Conservation (phyloP, 805 yeast genomes). For the Yarrowia deformans region DNA sequence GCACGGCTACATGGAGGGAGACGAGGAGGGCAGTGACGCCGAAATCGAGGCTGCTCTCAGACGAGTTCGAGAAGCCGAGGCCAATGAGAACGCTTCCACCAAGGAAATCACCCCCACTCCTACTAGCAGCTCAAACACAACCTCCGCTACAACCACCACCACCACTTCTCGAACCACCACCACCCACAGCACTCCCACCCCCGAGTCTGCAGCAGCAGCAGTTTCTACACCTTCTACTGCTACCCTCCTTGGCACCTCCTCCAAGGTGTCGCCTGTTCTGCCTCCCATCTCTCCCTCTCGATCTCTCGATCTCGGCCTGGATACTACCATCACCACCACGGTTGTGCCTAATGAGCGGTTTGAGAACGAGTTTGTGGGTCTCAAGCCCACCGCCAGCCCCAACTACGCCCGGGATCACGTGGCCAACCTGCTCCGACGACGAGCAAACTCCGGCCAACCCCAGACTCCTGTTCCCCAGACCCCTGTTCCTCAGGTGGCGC, state of each 20-base stretch:
- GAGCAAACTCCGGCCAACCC: not conserved
- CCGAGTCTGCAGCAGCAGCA: not conserved
- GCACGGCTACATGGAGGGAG: constrained; percentile 25
- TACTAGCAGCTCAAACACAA: not conserved
- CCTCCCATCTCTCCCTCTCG: constrained; percentile 16
- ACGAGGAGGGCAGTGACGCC: constrained; percentile 15
- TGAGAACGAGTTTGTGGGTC: constrained; percentile 4
- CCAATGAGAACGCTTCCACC: too few relatives aligned
- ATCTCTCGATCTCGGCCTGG: constrained; percentile 14
- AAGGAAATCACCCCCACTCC: not conserved
- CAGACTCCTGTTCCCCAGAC: not conserved
- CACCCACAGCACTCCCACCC: not conserved
- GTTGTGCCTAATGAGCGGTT: not conserved
- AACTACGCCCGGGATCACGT: constrained; percentile 22
- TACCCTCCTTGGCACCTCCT: too few relatives aligned
- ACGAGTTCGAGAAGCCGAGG: not conserved
- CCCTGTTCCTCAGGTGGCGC: not conserved
- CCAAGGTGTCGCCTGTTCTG: not conserved
- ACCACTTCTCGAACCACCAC: not conserved
- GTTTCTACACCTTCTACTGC: too few relatives aligned
- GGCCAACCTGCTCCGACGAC: constrained; percentile 20
- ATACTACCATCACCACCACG: not conserved
- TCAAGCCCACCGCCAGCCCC: constrained; percentile 12
- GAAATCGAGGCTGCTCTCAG: constrained; percentile 18
- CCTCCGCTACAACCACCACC: not conserved